A percentile compares a stretch with the other conserved stretches of the same genome.
phyloP scores from a whole-genome alignment of 495 filamentous ascomycete genomes.

The Hamigera avellanea region DNA sequence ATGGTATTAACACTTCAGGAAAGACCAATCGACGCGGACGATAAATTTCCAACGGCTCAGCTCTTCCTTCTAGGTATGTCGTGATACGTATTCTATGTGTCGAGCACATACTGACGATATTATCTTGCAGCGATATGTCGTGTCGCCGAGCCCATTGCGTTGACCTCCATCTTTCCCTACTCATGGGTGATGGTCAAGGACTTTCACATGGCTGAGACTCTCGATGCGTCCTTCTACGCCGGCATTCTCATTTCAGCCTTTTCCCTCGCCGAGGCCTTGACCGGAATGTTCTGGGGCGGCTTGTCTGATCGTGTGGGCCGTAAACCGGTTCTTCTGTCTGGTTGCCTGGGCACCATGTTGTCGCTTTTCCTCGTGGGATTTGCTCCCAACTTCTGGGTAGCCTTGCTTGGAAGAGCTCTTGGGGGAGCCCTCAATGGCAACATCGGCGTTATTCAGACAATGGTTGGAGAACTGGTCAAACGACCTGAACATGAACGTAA shows the following conservation, averaged over 20 bases:
- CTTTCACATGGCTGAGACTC: slow-evolving; percentile 53
- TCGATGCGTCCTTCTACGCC: slow-evolving; percentile 70
- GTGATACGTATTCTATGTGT: neutral
- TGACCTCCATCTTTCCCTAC: slow-evolving; percentile 82
- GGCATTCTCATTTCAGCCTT: slow-evolving; percentile 81
- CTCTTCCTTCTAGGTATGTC: slow-evolving; percentile 61
- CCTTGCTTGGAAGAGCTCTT: slow-evolving; percentile 59
- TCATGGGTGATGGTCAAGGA: slow-evolving; percentile 73
- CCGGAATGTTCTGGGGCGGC: slow-evolving; percentile 76
- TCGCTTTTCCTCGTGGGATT: slow-evolving; percentile 78
- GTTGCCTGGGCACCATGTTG: slow-evolving; percentile 67
- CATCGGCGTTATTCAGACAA: slow-evolving; percentile 83
- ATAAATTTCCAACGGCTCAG: slow-evolving; percentile 62
- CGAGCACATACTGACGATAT: too few species aligned
- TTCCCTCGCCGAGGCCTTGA: slow-evolving; percentile 65
- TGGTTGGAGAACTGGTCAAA: slow-evolving; percentile 73
- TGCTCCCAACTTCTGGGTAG: slow-evolving; percentile 67
- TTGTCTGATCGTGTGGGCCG: slow-evolving; percentile 73
- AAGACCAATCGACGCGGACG: slow-evolving; percentile 30
- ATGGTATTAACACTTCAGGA: slow-evolving; percentile 40
- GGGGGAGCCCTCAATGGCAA: slow-evolving; percentile 81
- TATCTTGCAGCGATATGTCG: slow-evolving; percentile 50
- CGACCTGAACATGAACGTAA: slow-evolving; percentile 75
- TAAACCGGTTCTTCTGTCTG: slow-evolving; percentile 71
- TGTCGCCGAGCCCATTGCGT: slow-evolving; percentile 77